These are phyloP conservation scores for Leucocoprinus birnbaumii DNA, from an alignment of 768 basidiomycete species.

Conservation along the genomic window DNA sequence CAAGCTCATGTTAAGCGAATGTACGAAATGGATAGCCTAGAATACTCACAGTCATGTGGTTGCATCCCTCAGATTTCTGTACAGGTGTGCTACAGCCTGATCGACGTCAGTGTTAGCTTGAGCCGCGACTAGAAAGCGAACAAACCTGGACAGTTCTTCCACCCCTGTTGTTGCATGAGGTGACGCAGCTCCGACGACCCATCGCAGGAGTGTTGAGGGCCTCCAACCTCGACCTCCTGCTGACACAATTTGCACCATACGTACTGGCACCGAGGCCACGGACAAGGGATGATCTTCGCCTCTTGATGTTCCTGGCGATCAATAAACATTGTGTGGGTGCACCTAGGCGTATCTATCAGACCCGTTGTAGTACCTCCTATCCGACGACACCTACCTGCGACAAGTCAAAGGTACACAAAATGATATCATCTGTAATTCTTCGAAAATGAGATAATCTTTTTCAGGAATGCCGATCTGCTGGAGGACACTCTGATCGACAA, in stretches of 20 bases:
- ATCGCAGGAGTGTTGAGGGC: slow-evolving; percentile 20
- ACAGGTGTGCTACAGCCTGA: slow-evolving; percentile 47
- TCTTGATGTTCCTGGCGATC: slow-evolving; percentile 21
- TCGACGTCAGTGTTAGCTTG: background rate
- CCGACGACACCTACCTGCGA: slow-evolving; percentile 2
- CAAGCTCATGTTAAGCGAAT: background rate
- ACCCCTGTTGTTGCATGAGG: slow-evolving; percentile 23
- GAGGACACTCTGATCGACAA: slow-evolving; percentile 1
- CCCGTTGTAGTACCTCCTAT: no score
- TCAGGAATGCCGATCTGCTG: slow-evolving; percentile 11
- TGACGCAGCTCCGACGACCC: slow-evolving; percentile 21
- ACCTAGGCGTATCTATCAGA: slow-evolving; percentile 16
- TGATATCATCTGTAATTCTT: slow-evolving; percentile 11
- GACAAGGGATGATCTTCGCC: slow-evolving; percentile 18
- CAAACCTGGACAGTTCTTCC: slow-evolving; percentile 48
- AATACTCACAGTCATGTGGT: slow-evolving; percentile 53
- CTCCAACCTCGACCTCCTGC: slow-evolving; percentile 13
- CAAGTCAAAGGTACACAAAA: slow-evolving; percentile 9
- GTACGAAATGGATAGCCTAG: background rate
- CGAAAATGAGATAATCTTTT: slow-evolving; percentile 8
- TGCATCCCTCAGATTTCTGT: slow-evolving; percentile 49
- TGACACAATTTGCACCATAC: slow-evolving; percentile 23
- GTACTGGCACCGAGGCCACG: slow-evolving; percentile 19
- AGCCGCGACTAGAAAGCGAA: background rate
- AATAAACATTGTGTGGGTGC: slow-evolving; percentile 20